These are phyloP conservation scores for Termitomyces sp. DNA, from an alignment of 768 basidiomycete genomes.

Conservation along the genomic window DNA sequence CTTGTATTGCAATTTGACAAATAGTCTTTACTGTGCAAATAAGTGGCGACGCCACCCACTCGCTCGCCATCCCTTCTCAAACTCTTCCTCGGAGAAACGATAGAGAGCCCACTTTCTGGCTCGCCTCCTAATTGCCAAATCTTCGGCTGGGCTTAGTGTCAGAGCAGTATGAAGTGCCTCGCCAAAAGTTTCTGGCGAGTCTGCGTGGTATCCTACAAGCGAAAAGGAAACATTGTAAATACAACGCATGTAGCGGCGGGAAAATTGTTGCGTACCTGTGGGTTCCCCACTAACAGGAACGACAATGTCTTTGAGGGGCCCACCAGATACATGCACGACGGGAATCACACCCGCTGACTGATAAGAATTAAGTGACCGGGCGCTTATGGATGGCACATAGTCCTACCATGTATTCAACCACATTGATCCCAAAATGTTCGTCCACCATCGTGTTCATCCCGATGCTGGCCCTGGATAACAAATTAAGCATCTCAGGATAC, in stretches of 20 bases:
- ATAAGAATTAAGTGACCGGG: neutral
- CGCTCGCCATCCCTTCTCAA: constrained; percentile 68
- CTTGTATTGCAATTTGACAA: neutral
- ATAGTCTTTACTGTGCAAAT: neutral
- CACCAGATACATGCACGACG: constrained; percentile 89
- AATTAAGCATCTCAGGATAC: constrained; percentile 63
- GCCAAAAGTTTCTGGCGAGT: constrained; percentile 60
- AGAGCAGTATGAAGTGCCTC: constrained; percentile 64
- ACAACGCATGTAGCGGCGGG: neutral
- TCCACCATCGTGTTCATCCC: constrained; percentile 97
- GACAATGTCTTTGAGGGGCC: constrained; percentile 88
- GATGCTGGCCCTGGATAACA: constrained; percentile 73
- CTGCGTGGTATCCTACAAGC: constrained; percentile 76
- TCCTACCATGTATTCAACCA: constrained; percentile 95
- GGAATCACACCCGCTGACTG: constrained; percentile 94
- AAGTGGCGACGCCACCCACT: constrained; percentile 48
- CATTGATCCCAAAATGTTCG: constrained; percentile 97
- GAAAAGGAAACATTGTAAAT: neutral
- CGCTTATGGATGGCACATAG: neutral
- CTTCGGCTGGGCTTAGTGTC: constrained; percentile 49
- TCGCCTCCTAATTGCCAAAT: constrained; percentile 59
- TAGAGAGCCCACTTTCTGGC: constrained; percentile 71
- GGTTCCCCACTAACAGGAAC: constrained; percentile 68
- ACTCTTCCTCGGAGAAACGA: constrained; percentile 77
- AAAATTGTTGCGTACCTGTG: constrained; percentile 46